Conservation (phyloP, 306 rosid species). For the Acacia melanoxylon region DNA sequence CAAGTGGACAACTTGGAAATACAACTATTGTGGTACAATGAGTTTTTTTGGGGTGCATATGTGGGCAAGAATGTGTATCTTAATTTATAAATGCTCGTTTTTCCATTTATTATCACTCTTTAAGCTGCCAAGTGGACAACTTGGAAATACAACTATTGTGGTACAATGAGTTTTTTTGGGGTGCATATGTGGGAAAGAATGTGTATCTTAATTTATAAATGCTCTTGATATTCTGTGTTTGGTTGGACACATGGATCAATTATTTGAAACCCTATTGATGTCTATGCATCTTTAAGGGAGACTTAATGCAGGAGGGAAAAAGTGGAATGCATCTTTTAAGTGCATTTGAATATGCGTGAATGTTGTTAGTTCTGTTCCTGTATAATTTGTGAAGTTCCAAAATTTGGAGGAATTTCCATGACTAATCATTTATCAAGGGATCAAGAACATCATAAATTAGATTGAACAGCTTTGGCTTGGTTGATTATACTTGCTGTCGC, state of each 20-base stretch:
- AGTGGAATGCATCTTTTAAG: not conserved
- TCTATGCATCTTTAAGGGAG: not conserved
- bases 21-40: not conserved
- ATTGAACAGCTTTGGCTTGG: conserved; percentile 9
- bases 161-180: not conserved
- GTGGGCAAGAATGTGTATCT: not conserved
- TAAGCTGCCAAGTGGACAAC: not conserved
- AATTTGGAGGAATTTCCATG: not conserved
- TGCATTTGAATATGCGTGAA: not conserved
- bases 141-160: not conserved
- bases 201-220: not conserved
- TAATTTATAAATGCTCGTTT: not conserved
- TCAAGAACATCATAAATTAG: not conserved
- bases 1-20: not conserved
- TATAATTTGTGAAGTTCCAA: conserved; percentile 7
- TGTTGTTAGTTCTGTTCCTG: not conserved
- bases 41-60: not conserved
- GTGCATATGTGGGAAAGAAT: not conserved
- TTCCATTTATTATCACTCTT: not conserved
- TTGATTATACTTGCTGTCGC: conserved; percentile 4
- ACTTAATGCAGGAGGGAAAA: not conserved
- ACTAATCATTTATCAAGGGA: not conserved
- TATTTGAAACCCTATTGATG: not conserved
- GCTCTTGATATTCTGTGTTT: not conserved
- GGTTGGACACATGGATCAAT: not conserved